Percentiles rank a stretch among this genome's conserved stretches.
Conservation (phyloP, 2,329 filamentous ascomycete species). For the Bipolaris sorokiniana region DNA sequence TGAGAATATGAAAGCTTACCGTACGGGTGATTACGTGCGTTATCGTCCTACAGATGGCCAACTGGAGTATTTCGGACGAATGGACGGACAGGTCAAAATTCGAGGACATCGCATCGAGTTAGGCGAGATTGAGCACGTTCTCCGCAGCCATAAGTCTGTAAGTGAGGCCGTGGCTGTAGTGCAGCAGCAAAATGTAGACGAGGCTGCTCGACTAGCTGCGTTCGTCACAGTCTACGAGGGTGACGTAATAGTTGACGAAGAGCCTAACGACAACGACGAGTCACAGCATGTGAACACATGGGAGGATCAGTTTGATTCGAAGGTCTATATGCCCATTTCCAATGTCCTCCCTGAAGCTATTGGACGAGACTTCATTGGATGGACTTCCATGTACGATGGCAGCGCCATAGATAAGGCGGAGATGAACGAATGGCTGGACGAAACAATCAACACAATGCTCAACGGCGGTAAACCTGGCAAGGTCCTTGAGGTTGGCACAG, state of each 20-base stretch:
- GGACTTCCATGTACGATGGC: constrained; percentile 20
- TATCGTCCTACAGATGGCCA: constrained; percentile 22
- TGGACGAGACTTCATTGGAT: constrained; percentile 16
- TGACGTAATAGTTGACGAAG: not conserved
- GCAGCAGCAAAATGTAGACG: not conserved
- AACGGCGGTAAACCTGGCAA: not conserved
- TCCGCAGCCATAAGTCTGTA: constrained; percentile 1
- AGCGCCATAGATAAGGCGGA: constrained; percentile 10
- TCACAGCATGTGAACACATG: constrained; percentile 5
- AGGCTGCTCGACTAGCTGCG: not conserved
- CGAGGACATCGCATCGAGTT: constrained; percentile 34
- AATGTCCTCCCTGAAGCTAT: not conserved
- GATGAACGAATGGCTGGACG: constrained; percentile 22
- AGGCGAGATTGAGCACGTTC: constrained; percentile 26
- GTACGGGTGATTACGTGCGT: constrained; percentile 30
- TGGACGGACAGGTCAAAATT: constrained; percentile 34
- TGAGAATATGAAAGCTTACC: constrained; percentile 33
- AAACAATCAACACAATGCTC: constrained; percentile 10
- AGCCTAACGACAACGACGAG: not conserved
- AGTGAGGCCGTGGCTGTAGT: not conserved
- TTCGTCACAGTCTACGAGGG: constrained; percentile 1
- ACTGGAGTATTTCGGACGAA: constrained; percentile 23
- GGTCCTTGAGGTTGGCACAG: constrained; percentile 15
- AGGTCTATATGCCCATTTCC: not conserved
- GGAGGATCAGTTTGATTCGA: constrained; percentile 12